phyloP scores from a whole-genome alignment of 192 early-diverging fungal genomes.

The Gonapodya prolifera region DNA sequence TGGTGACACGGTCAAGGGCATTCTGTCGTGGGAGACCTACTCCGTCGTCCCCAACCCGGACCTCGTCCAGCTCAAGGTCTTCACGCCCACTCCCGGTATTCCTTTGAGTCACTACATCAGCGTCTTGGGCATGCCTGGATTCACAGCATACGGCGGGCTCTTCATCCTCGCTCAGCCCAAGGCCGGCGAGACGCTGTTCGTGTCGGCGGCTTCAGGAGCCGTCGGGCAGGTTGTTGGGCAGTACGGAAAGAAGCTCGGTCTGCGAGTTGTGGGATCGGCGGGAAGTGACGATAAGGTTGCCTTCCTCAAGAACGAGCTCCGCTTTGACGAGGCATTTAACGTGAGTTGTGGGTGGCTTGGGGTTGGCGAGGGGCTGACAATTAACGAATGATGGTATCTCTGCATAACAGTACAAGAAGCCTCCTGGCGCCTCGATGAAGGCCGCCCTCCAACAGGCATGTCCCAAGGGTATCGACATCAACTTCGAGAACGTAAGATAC shows the following conservation, averaged over 20 bases:
- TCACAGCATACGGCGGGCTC: conserved; percentile 21
- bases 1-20: conserved; percentile 50
- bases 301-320: conserved; percentile 46
- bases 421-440: conserved; percentile 22
- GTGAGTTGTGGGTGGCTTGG: background rate
- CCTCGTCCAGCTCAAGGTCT: conserved; percentile 14
- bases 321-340: conserved; percentile 79
- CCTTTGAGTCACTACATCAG: conserved; percentile 47
- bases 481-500: conserved; percentile 69
- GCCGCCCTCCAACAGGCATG: conserved; percentile 40
- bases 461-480: conserved; percentile 75
- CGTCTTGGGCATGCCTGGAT: conserved; percentile 59
- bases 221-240: conserved; percentile 60
- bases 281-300: conserved; percentile 74
- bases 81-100: conserved; percentile 21
- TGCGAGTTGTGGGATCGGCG: conserved; percentile 62
- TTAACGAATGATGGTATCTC: background rate
- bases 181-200: conserved; percentile 68
- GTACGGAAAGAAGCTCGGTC: background rate
- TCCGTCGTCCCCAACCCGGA: conserved; percentile 24
- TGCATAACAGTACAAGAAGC: conserved; percentile 50
- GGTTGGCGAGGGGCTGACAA: background rate
- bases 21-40: conserved; percentile 43
- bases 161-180: conserved; percentile 54
- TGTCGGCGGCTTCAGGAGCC: conserved; percentile 68